These are phyloP conservation scores for Micromonas pusilla DNA, from an alignment of 139 green algal species.

Conservation along the genomic window DNA sequence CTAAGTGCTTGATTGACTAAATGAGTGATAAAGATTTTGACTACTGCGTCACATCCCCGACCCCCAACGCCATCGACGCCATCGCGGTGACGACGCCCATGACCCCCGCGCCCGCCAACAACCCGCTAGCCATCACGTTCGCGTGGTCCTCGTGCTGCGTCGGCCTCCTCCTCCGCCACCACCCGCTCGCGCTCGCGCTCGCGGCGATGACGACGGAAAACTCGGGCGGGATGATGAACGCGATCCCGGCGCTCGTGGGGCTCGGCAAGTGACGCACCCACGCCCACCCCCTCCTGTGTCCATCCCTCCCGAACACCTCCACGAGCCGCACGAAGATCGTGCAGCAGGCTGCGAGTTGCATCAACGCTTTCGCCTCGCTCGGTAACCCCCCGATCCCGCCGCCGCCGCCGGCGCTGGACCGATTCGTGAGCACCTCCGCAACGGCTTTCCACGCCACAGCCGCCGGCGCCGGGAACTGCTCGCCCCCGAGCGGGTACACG, in stretches of 20 bases:
- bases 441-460: conserved; percentile 30
- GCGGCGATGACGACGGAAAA: conserved; percentile 13
- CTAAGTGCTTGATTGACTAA: neutral
- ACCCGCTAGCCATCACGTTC: conserved; percentile 4
- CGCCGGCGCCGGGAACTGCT: conserved; percentile 25
- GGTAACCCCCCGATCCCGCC: neutral
- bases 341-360: neutral
- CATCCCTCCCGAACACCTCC: neutral
- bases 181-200: neutral
- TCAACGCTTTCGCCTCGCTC: neutral
- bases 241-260: conserved; percentile 8
- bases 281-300: neutral
- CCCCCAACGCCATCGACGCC: neutral
- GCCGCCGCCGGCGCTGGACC: neutral
- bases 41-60: too few species aligned
- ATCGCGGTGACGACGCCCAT: neutral
- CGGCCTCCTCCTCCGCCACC: neutral
- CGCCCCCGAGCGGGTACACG: conserved; percentile 13
- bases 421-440: conserved; percentile 23
- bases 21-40: neutral
- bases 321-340: neutral
- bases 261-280: conserved; percentile 1
- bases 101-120: conserved; percentile 15
- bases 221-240: conserved; percentile 23
- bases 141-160: neutral